Conservation (phyloP, 2,329 filamentous ascomycete species). For the Westerdykella ornata region DNA sequence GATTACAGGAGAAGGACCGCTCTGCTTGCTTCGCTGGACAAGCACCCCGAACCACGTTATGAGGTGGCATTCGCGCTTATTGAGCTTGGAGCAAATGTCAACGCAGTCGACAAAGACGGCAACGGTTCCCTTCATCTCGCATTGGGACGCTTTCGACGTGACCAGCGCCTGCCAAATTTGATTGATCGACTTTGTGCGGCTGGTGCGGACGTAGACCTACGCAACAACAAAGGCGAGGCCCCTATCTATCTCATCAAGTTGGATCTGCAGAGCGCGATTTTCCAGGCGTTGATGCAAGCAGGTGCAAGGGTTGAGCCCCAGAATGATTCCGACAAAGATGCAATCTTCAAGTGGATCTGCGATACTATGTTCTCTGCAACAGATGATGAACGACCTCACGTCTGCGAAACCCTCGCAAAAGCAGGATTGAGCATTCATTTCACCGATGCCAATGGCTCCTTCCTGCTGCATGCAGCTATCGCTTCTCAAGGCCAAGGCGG, state of each 20-base stretch:
- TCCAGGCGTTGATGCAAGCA: background rate
- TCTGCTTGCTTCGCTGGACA: no score
- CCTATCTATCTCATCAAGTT: conserved; percentile 14
- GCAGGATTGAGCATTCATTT: background rate
- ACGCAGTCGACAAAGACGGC: conserved; percentile 1
- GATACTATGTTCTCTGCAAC: background rate
- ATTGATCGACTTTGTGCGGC: no score
- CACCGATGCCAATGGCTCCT: background rate
- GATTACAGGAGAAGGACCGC: no score
- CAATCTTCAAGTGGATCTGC: background rate
- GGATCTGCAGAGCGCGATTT: background rate
- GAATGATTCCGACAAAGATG: background rate
- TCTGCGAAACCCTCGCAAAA: no score
- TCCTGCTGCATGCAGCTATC: background rate
- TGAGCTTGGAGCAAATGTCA: conserved; percentile 3
- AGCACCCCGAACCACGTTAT: no score
- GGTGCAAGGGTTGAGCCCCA: background rate
- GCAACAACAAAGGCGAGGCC: conserved; percentile 14
- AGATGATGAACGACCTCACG: no score
- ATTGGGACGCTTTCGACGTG: background rate
- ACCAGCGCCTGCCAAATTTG: no score
- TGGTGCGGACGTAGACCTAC: conserved; percentile 4
- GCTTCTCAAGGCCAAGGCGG: background rate
- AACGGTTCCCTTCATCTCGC: conserved; percentile 3
- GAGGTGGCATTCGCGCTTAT: background rate